Evolutionary conservation across 139 green algal genomes (phyloP).

Genomic region (Auxenochlorella pyrenoidosa): DNA sequence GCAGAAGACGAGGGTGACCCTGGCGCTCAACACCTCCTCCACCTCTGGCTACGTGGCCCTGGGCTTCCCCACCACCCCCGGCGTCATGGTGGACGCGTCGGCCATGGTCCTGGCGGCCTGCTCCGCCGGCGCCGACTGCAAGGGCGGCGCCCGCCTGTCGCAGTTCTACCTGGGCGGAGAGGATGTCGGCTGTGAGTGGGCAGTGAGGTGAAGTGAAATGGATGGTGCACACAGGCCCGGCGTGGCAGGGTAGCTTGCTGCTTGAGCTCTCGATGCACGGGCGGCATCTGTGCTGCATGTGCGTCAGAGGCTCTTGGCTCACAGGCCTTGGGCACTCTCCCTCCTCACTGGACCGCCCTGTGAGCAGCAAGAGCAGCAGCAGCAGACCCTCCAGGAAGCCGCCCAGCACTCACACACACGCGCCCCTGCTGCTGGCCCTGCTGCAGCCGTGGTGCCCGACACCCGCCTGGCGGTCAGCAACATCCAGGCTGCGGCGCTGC

Average conservation of each 20-base stretch:
- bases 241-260: too few relatives aligned
- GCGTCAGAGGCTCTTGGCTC: too few relatives aligned
- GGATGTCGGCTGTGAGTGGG: not conserved
- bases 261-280: too few relatives aligned
- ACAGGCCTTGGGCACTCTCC: too few relatives aligned
- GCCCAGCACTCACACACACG: too few relatives aligned
- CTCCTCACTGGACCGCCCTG: too few relatives aligned
- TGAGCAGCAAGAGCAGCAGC: too few relatives aligned
- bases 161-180: constrained; percentile 17
- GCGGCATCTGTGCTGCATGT: too few relatives aligned
- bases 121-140: not conserved
- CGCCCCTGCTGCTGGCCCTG: too few relatives aligned
- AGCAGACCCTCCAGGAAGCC: too few relatives aligned
- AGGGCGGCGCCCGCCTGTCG: not conserved
- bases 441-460: not conserved
- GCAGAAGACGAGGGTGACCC: constrained; percentile 3
- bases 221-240: too few relatives aligned
- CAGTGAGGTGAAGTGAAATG: too few relatives aligned
- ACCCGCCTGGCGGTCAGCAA: not conserved
- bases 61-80: not conserved
- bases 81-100: not conserved
- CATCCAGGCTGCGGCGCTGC: not conserved
- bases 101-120: constrained; percentile 13
- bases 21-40: not conserved
- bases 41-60: constrained; percentile 6